Conservation (phyloP, 345 rosid genomes). For the Eucalyptus marginata region DNA sequence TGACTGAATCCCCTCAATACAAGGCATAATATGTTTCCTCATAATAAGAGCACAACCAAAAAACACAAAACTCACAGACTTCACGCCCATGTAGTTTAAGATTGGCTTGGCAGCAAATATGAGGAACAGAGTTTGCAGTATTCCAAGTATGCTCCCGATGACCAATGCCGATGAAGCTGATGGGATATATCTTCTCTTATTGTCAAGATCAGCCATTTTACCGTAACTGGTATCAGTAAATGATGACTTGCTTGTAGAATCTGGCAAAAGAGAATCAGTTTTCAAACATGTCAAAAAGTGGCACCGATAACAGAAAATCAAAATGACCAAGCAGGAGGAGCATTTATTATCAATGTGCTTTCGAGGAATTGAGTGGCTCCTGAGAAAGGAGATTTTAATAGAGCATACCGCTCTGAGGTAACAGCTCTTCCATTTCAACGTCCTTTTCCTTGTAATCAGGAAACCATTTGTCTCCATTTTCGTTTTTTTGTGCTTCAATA, state of each 20-base stretch:
- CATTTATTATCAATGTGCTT: background rate
- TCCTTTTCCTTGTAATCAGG: slow-evolving; percentile 16
- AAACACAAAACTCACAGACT: slow-evolving; percentile 31
- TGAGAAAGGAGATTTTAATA: background rate
- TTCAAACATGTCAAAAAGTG: background rate
- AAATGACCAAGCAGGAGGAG: background rate
- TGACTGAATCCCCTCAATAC: background rate
- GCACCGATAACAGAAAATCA: background rate
- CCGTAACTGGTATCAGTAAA: background rate
- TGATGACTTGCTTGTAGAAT: background rate
- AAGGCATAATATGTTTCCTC: background rate
- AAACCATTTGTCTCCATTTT: slow-evolving; percentile 5
- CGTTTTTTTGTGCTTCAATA: slow-evolving; percentile 8
- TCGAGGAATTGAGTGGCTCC: background rate
- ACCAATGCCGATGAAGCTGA: slow-evolving; percentile 91
- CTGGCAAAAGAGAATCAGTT: background rate
- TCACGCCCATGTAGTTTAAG: slow-evolving; percentile 78
- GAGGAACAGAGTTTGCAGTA: slow-evolving; percentile 67
- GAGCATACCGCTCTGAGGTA: background rate
- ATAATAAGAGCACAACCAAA: background rate
- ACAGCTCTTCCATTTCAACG: slow-evolving; percentile 15
- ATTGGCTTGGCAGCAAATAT: slow-evolving; percentile 66
- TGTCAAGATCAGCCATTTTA: slow-evolving; percentile 15
- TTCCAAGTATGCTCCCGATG: slow-evolving; percentile 81
- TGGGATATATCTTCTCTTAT: slow-evolving; percentile 51